A percentile compares a stretch with the other conserved stretches of the same genome.
These are phyloP conservation scores for Diaporthe citrichinensis DNA, from an alignment of 2,329 filamentous ascomycete genomes.

Conservation along the genomic window DNA sequence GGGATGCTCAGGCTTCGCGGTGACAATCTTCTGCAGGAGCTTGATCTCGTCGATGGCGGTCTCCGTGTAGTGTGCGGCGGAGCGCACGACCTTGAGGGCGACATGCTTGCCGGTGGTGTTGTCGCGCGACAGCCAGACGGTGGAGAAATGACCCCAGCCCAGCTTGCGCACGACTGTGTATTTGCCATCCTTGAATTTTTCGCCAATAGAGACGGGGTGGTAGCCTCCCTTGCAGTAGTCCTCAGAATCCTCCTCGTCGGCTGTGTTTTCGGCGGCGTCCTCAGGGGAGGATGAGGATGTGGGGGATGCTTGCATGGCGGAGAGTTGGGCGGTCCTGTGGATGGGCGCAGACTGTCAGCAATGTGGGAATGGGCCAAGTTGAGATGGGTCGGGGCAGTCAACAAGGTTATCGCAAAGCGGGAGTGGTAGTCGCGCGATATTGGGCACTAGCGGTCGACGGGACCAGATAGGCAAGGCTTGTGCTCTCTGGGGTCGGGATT, in stretches of 20 bases:
- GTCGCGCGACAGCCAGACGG: constrained; percentile 88
- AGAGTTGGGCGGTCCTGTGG: constrained; percentile 68
- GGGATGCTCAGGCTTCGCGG: constrained; percentile 94
- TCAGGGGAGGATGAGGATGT: constrained; percentile 84
- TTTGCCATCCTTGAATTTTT: constrained; percentile 97
- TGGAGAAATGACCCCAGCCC: constrained; percentile 99
- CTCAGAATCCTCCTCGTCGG: constrained; percentile 98
- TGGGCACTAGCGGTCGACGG: constrained; percentile 11
- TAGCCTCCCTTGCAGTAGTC: constrained; percentile 99
- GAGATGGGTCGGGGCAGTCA: constrained; percentile 4
- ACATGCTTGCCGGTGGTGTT: constrained; percentile 93
- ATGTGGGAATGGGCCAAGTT: constrained; percentile 2
- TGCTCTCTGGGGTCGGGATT: constrained; percentile 10
- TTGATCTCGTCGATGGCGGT: constrained; percentile 99
- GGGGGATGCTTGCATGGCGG: constrained; percentile 78
- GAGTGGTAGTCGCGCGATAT: constrained; percentile 14
- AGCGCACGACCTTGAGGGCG: constrained; percentile 96
- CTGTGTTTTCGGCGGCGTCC: constrained; percentile 90
- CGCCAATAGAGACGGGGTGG: constrained; percentile 93
- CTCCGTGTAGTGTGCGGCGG: constrained; percentile 98
- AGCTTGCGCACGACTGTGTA: constrained; percentile 97
- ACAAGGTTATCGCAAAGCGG: constrained; percentile 32
- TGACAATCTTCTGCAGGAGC: constrained; percentile 94
- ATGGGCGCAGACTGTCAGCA: constrained; percentile 49
- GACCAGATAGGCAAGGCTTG: constrained; percentile 20